These are phyloP conservation scores for Lactarius hengduanensis DNA, from an alignment of 768 basidiomycete species.

Conservation along the genomic window DNA sequence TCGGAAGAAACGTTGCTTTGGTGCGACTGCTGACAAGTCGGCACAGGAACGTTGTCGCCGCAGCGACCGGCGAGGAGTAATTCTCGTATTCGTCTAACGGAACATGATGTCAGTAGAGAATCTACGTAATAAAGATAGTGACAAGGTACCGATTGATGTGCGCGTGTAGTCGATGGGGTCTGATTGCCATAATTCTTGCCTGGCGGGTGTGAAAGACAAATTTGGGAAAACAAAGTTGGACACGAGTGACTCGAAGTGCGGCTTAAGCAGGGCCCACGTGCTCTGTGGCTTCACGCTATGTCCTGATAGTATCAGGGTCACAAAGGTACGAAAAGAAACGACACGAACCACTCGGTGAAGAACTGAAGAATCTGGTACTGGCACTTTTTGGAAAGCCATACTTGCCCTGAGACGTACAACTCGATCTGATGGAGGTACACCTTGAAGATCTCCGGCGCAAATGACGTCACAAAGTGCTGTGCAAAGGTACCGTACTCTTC, in stretches of 20 bases:
- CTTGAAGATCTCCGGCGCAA: constrained; percentile 86
- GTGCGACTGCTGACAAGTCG: constrained; percentile 76
- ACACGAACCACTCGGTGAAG: constrained; percentile 79
- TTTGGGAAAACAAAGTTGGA: constrained; percentile 84
- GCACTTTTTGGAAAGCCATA: constrained; percentile 81
- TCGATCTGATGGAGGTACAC: constrained; percentile 72
- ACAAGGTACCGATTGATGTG: constrained; percentile 57
- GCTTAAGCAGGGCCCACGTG: constrained; percentile 87
- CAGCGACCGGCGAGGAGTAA: constrained; percentile 71
- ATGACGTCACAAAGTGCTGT: constrained; percentile 69
- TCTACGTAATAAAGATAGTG: not conserved
- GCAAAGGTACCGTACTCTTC: constrained; percentile 70
- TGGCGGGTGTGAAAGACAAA: constrained; percentile 69
- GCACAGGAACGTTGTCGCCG: constrained; percentile 79
- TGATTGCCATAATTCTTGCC: constrained; percentile 69
- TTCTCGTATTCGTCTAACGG: constrained; percentile 80
- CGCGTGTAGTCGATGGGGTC: constrained; percentile 86
- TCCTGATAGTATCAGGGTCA: constrained; percentile 9
- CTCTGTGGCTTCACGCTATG: constrained; percentile 85
- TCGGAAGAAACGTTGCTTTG: constrained; percentile 77
- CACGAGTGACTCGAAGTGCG: constrained; percentile 77
- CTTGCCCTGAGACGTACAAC: constrained; percentile 66
- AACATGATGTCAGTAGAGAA: constrained; percentile 11
- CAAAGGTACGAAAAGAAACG: not conserved
- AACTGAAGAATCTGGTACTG: constrained; percentile 83